phyloP scores from a whole-genome alignment of 73 alveolate species.

The Stentor coeruleus region DNA sequence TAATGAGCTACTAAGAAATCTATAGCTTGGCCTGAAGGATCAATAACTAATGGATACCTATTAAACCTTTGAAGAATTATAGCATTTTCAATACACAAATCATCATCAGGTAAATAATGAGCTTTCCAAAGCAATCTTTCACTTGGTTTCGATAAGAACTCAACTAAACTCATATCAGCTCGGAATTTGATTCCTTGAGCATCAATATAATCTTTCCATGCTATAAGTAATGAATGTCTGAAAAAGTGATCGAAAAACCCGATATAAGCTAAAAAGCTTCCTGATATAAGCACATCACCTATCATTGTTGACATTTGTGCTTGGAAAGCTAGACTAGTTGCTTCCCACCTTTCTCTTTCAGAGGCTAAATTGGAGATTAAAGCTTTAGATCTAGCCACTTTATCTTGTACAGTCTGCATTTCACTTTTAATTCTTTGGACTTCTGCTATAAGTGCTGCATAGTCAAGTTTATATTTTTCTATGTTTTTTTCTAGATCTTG shows the following conservation, averaged over 20 bases:
- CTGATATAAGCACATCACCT: conserved; percentile 88
- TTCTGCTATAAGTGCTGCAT: conserved; percentile 85
- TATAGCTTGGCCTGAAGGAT: conserved; percentile 97
- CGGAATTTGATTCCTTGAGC: conserved; percentile 64
- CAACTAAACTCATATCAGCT: conserved; percentile 77
- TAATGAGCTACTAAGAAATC: conserved; percentile 68
- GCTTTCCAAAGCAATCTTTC: conserved; percentile 96
- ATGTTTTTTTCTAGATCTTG: conserved; percentile 73
- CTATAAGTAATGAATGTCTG: conserved; percentile 56
- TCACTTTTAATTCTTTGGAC: conserved; percentile 28
- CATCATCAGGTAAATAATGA: conserved; percentile 94
- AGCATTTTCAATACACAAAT: conserved; percentile 97
- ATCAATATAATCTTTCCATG: conserved; percentile 71
- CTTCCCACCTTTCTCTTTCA: conserved; percentile 97
- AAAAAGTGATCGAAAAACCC: conserved; percentile 99
- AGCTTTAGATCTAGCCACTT: conserved; percentile 89
- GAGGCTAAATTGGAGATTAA: conserved; percentile 83
- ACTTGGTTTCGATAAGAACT: conserved; percentile 96
- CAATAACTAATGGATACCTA: conserved; percentile 97
- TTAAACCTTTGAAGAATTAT: conserved; percentile 91
- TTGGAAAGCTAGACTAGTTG: conserved; percentile 81
- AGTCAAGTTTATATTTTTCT: conserved; percentile 77
- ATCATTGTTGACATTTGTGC: conserved; percentile 87
- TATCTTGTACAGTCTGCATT: conserved; percentile 72
- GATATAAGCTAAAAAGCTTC: conserved; percentile 95